Base-by-base conservation (phyloP, 2,329 filamentous ascomycete genomes). In the Aspergillus novoparasiticus region DNA sequence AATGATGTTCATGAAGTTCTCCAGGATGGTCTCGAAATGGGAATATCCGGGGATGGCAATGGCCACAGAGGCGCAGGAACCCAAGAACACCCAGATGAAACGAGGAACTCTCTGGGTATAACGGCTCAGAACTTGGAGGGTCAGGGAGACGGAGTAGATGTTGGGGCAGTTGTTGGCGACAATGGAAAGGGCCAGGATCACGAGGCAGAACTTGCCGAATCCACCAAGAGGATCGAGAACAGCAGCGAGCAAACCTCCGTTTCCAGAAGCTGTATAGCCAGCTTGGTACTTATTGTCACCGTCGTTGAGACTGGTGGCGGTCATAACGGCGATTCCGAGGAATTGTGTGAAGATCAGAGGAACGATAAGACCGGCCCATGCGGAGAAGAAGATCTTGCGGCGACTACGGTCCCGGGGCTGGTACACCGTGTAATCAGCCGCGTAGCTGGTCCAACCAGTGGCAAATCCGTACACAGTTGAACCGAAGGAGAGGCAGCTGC, bases 351-450 rank as follows among this genome's bases (percentile, higher is more conserved):
- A 93, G 64, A 90, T 81, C 1, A 94, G 85, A 1, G 90, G 88
- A 66, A 91, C 78, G 66, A 90, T 85, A 16, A 95, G 82, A 11
- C 92, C 92, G 28, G 81, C 73, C 75, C 88, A 91, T 34, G 90
- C 91, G 73, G 87, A 88, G 64, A 86, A 70, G 77, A 94, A 94
- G 64, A 93, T 82, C 64, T 87, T 87, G 48, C 75, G 75, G 26
- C 86, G 84, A 34, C 85, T 85, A 46, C 87, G 87, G 28, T 78
- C 82, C 3, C 83, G 80, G 0, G 90, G 90, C 70, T 93, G 91
- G 77, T 94, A 94, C 57, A 92, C 90, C 26, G 90, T 92, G 76
- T 93, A 94, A 73, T 94, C 91, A 10, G 90, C 89, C 0, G 91
- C 90, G 64, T 89, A 91, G 8, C 85, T 85, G 1, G 89, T 87